Evolutionary conservation across 345 rosid genomes (phyloP).

Genomic region (Eucalyptus victrix): DNA sequence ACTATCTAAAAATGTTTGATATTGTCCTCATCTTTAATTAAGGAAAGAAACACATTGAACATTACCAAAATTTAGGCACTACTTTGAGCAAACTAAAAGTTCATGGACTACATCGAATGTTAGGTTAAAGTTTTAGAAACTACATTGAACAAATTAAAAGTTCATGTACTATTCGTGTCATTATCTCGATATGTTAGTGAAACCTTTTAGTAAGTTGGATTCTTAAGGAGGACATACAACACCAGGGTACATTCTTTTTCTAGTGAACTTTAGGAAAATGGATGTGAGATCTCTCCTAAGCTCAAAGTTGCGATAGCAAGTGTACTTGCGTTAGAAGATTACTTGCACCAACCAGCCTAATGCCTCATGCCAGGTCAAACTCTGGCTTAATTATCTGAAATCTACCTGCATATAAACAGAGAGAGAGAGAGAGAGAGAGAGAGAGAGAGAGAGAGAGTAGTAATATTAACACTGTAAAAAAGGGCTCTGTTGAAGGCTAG

Average conservation of each 20-base stretch:
- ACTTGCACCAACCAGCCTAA: neutral
- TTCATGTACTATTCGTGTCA: accelerated
- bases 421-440: neutral
- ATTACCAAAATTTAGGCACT: too few species aligned
- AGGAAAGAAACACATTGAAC: too few species aligned
- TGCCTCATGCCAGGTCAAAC: neutral
- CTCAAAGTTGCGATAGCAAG: neutral
- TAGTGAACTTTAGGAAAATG: neutral
- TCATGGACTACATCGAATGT: accelerated
- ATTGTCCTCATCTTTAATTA: too few species aligned
- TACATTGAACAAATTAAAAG: accelerated
- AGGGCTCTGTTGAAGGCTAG: neutral
- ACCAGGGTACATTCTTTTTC: neutral
- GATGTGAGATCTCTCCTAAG: neutral
- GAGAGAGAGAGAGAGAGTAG: neutral
- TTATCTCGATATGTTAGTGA: too few species aligned
- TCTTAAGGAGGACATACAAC: neutral
- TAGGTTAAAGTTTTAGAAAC: too few species aligned
- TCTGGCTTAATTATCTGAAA: neutral
- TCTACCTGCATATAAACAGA: neutral
- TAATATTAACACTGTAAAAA: neutral
- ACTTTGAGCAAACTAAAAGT: too few species aligned
- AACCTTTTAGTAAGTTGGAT: neutral
- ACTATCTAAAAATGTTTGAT: too few species aligned
- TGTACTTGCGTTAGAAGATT: neutral